Percentiles rank a stretch among this genome's conserved stretches.
These are phyloP conservation scores for Lachnellula willkommii DNA, from an alignment of 2,329 filamentous ascomycete genomes.

Conservation along the genomic window DNA sequence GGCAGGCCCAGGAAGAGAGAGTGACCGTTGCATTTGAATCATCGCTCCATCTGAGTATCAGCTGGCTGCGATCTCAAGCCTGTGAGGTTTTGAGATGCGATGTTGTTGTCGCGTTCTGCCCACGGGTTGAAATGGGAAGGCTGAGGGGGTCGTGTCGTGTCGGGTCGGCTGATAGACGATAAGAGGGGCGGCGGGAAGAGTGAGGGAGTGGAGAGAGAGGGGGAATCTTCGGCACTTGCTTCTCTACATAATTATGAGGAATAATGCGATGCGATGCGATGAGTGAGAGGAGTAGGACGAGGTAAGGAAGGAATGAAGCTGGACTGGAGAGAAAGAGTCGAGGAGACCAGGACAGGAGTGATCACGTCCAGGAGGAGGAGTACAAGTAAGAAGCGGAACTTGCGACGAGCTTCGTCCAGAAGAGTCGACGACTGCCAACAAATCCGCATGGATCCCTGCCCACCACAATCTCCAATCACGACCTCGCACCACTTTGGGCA, in stretches of 20 bases:
- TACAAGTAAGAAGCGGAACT: too few relatives aligned
- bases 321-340: too few relatives aligned
- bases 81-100: constrained; percentile 24
- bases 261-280: too few relatives aligned
- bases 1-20: constrained; percentile 32
- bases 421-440: constrained; percentile 6
- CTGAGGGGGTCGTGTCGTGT: neutral
- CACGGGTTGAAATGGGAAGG: neutral
- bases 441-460: constrained; percentile 8
- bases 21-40: constrained; percentile 34
- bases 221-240: too few relatives aligned
- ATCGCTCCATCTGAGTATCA: constrained; percentile 30
- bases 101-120: neutral
- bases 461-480: constrained; percentile 1
- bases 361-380: too few relatives aligned
- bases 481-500: neutral
- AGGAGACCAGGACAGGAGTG: too few relatives aligned
- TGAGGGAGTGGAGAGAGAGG: neutral
- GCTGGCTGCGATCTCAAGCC: constrained; percentile 25
- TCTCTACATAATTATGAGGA: too few relatives aligned
- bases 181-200: neutral
- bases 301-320: too few relatives aligned
- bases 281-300: too few relatives aligned
- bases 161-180: neutral
- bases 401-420: neutral